phyloP scores from a whole-genome alignment of 805 yeast species.

The Maudiozyma saulgeensis region DNA sequence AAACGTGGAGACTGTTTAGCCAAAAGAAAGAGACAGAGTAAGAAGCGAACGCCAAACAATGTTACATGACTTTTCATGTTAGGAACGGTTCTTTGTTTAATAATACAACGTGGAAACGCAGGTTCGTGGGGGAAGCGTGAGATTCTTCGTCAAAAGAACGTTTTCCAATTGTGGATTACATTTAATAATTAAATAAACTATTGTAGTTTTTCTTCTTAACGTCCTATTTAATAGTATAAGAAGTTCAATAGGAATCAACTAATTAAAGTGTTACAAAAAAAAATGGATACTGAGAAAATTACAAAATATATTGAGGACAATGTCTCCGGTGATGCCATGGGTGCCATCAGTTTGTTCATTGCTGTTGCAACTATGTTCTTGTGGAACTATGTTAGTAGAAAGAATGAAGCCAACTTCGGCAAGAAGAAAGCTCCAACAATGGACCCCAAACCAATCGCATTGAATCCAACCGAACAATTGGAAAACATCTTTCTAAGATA shows the following conservation, averaged over 20 bases:
- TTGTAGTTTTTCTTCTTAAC: too few species aligned
- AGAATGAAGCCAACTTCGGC: neutral
- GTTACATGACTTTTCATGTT: too few species aligned
- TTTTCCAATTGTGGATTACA: too few species aligned
- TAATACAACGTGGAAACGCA: too few species aligned
- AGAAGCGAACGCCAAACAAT: too few species aligned
- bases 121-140: too few species aligned
- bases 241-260: neutral
- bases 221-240: too few species aligned
- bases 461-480: slow-evolving; percentile 21
- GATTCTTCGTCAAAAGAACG: too few species aligned
- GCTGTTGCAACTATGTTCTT: slow-evolving; percentile 10
- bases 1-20: too few species aligned
- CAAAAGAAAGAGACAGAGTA: too few species aligned
- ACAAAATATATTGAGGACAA: neutral
- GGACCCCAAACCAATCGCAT: slow-evolving; percentile 12
- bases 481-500: slow-evolving; percentile 20
- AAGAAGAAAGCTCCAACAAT: neutral
- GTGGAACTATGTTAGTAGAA: slow-evolving; percentile 7
- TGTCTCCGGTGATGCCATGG: slow-evolving; percentile 1
- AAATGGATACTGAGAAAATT: neutral
- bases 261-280: neutral
- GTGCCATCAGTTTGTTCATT: slow-evolving; percentile 12
- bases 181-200: too few species aligned
- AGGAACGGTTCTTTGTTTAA: too few species aligned